A percentile compares a stretch with the other conserved stretches of the same genome.
Evolutionary conservation across 257 asterid genomes (phyloP).

Genomic region (Coffea canephora): DNA sequence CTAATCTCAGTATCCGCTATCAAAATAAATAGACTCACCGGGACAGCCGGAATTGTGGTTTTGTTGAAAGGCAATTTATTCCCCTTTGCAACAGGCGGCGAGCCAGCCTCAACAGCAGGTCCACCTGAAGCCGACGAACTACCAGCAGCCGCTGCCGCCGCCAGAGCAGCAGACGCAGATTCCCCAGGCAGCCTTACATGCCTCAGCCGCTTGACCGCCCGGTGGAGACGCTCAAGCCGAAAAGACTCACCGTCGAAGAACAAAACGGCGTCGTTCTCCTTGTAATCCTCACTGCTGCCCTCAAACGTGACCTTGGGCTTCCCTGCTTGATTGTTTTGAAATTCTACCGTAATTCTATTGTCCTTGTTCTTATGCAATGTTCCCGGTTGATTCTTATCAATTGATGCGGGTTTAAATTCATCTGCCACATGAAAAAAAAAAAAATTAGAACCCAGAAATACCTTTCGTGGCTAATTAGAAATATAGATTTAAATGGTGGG

Average conservation of each 20-base stretch:
- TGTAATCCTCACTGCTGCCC: conserved; percentile 91
- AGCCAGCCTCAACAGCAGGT: conserved; percentile 28
- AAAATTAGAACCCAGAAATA: not conserved
- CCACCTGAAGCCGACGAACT: conserved; percentile 23
- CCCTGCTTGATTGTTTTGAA: conserved; percentile 81
- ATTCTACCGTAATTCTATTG: conserved; percentile 81
- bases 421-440: conserved; percentile 38
- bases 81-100: conserved; percentile 65
- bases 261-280: conserved; percentile 89
- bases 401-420: conserved; percentile 98
- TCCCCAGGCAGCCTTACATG: conserved; percentile 79
- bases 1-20: not conserved
- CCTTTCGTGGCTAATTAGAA: not conserved
- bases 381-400: conserved; percentile 87
- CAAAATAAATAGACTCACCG: conserved; percentile 42
- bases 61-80: conserved; percentile 49
- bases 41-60: conserved; percentile 46
- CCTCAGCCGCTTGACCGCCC: conserved; percentile 87
- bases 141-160: conserved; percentile 38
- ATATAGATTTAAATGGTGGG: not conserved
- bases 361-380: conserved; percentile 83
- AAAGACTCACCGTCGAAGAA: conserved; percentile 84
- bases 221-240: conserved; percentile 83
- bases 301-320: conserved; percentile 85
- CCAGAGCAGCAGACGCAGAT: conserved; percentile 38